A percentile compares a stretch with the other conserved stretches of the same genome.
phyloP scores from a whole-genome alignment of 768 basidiomycete species.

The Polyporus arcularius region DNA sequence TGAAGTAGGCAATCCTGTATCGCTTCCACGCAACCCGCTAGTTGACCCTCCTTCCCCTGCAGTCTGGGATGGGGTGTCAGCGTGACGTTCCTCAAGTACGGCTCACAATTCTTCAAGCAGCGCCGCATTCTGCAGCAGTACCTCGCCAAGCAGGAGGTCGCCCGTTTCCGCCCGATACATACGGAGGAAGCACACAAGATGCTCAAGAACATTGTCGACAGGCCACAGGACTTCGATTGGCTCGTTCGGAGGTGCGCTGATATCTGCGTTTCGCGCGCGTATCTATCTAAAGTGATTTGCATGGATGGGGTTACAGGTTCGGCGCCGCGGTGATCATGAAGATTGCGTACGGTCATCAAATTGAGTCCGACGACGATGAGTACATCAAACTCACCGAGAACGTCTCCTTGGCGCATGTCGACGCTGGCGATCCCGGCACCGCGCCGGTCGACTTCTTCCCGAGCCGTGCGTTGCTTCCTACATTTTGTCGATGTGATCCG shows the following conservation, averaged over 20 bases:
- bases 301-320: background rate
- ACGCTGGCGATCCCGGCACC: slow-evolving; percentile 19
- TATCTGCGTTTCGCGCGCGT: background rate
- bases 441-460: slow-evolving; percentile 20
- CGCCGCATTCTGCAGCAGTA: slow-evolving; percentile 23
- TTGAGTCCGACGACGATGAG: slow-evolving; percentile 15
- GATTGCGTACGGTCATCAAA: slow-evolving; percentile 23
- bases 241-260: slow-evolving; percentile 19
- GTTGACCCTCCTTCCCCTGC: background rate
- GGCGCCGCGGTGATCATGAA: slow-evolving; percentile 20
- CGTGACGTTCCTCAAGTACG: slow-evolving; percentile 21
- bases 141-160: slow-evolving; percentile 16
- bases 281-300: background rate
- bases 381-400: slow-evolving; percentile 21
- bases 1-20: slow-evolving; percentile 9
- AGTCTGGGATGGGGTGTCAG: slow-evolving; percentile 24
- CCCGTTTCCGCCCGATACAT: slow-evolving; percentile 18
- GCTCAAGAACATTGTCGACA: slow-evolving; percentile 15
- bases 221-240: slow-evolving; percentile 16
- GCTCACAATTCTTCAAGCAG: slow-evolving; percentile 20
- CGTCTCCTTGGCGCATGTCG: slow-evolving; percentile 16
- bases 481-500: background rate
- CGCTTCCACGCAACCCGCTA: background rate
- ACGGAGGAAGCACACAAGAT: slow-evolving; percentile 16
- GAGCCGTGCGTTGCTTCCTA: slow-evolving; percentile 4